These are phyloP conservation scores for Diplodia seriata DNA, from an alignment of 2,329 filamentous ascomycete genomes.

Conservation along the genomic window DNA sequence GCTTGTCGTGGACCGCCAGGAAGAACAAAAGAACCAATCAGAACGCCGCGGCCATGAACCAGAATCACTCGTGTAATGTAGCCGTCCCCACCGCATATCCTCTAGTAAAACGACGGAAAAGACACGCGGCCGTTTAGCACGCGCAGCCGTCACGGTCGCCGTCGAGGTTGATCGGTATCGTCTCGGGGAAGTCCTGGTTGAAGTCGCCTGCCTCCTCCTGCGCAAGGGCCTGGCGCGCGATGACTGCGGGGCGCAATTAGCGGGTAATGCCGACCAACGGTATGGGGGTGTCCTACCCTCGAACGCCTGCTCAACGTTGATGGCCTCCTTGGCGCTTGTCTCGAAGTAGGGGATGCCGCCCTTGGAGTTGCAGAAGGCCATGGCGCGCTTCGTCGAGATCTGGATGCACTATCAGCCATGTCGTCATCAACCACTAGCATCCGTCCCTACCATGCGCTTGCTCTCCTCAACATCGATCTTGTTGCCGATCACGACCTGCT, in stretches of 20 bases:
- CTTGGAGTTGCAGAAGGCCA: conserved; percentile 97
- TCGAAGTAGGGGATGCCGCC: conserved; percentile 98
- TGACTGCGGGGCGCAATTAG: conserved; percentile 69
- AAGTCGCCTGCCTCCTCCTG: conserved; percentile 99
- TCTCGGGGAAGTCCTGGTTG: conserved; percentile 95
- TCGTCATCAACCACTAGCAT: conserved; percentile 1
- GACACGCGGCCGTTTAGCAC: conserved; percentile 66
- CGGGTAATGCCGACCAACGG: conserved; percentile 32
- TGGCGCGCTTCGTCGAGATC: conserved; percentile 94
- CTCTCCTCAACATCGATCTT: conserved; percentile 99
- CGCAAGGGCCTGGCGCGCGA: conserved; percentile 90
- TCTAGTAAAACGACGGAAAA: conserved; percentile 11
- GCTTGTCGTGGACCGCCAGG: conserved; percentile 10
- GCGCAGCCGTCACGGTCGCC: conserved; percentile 91
- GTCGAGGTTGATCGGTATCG: conserved; percentile 97
- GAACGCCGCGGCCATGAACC: conserved; percentile 34
- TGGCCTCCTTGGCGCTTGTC: conserved; percentile 97
- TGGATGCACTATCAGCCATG: conserved; percentile 43
- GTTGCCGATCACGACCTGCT: conserved; percentile 90
- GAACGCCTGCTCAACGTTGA: conserved; percentile 93
- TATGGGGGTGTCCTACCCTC: conserved; percentile 55
- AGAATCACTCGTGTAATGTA: conserved; percentile 37
- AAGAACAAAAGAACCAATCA: conserved; percentile 26
- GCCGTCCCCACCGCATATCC: conserved; percentile 22
- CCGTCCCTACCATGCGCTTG: conserved; percentile 78